A percentile compares a stretch with the other conserved stretches of the same genome.
Conservation (phyloP, 2,329 filamentous ascomycete genomes). For the Venturia nashicola region DNA sequence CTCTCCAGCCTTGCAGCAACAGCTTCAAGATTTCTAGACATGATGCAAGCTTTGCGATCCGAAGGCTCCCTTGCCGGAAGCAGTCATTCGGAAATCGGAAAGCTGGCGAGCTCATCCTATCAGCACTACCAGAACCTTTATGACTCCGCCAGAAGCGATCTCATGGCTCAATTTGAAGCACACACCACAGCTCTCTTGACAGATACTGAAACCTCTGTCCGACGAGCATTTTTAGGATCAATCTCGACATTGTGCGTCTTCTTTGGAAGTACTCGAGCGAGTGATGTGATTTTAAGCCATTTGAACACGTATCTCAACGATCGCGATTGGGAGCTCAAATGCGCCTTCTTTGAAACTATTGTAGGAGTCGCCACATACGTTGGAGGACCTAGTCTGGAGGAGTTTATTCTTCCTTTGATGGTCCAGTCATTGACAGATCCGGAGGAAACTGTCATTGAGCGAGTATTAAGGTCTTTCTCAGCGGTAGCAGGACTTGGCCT, state of each 20-base stretch:
- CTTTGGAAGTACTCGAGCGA: constrained; percentile 81
- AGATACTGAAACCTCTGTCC: constrained; percentile 73
- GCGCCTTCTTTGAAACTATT: constrained; percentile 90
- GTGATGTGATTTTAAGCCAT: constrained; percentile 92
- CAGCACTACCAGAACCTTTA: constrained; percentile 75
- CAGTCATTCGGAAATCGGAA: constrained; percentile 65
- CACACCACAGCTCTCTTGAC: constrained; percentile 87
- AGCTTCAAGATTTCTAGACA: constrained; percentile 73
- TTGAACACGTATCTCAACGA: constrained; percentile 96
- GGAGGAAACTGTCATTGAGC: constrained; percentile 89
- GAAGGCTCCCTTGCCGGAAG: constrained; percentile 66
- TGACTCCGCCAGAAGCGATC: constrained; percentile 71
- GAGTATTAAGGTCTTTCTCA: constrained; percentile 75
- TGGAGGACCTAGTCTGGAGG: constrained; percentile 78
- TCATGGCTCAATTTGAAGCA: constrained; percentile 71
- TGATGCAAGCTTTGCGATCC: constrained; percentile 76
- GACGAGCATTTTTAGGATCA: constrained; percentile 80
- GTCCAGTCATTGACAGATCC: constrained; percentile 85
- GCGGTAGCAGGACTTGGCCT: constrained; percentile 81
- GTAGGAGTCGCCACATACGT: constrained; percentile 87
- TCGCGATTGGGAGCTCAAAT: constrained; percentile 90
- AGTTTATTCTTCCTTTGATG: constrained; percentile 93
- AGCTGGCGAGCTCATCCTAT: constrained; percentile 55
- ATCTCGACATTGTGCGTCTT: constrained; percentile 90
- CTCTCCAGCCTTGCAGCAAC: constrained; percentile 79